phyloP scores from a whole-genome alignment of 805 yeast species.

The Candida ulmi region DNA sequence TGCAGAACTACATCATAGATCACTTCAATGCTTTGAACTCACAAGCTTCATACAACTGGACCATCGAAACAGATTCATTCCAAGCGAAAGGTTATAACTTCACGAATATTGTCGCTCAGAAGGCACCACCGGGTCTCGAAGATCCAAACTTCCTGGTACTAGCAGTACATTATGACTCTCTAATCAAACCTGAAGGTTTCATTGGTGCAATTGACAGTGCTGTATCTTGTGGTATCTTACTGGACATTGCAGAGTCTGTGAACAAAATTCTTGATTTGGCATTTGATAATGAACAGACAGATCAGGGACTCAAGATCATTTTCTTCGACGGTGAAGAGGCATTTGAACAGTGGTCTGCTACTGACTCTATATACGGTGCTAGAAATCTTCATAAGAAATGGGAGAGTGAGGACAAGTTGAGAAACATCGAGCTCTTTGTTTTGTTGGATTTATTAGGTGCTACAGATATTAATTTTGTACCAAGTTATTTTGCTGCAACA shows the following conservation, averaged over 20 bases:
- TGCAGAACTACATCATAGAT: conserved; percentile 30
- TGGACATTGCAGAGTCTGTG: conserved; percentile 34
- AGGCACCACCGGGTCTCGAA: conserved; percentile 12
- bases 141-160: conserved; percentile 29
- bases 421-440: conserved; percentile 38
- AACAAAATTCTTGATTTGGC: conserved; percentile 11
- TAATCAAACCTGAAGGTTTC: conserved; percentile 42
- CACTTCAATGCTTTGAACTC: conserved; percentile 26
- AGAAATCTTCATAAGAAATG: conserved; percentile 39
- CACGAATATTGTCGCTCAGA: conserved; percentile 32
- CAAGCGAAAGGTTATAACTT: conserved; percentile 29
- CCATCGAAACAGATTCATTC: conserved; percentile 31
- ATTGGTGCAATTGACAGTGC: conserved; percentile 59
- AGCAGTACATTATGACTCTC: conserved; percentile 53
- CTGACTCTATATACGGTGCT: conserved; percentile 54
- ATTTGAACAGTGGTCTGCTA: conserved; percentile 41
- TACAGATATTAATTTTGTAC: conserved; percentile 18
- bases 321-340: conserved; percentile 66
- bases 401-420: conserved; percentile 22
- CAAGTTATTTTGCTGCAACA: conserved; percentile 40
- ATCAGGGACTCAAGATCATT: conserved; percentile 39
- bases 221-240: conserved; percentile 47
- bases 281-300: conserved; percentile 7
- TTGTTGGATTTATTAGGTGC: conserved; percentile 48
- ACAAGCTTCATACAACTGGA: conserved; percentile 23